These are phyloP conservation scores for Cucumis hystrix DNA, from an alignment of 306 rosid species.

Conservation along the genomic window DNA sequence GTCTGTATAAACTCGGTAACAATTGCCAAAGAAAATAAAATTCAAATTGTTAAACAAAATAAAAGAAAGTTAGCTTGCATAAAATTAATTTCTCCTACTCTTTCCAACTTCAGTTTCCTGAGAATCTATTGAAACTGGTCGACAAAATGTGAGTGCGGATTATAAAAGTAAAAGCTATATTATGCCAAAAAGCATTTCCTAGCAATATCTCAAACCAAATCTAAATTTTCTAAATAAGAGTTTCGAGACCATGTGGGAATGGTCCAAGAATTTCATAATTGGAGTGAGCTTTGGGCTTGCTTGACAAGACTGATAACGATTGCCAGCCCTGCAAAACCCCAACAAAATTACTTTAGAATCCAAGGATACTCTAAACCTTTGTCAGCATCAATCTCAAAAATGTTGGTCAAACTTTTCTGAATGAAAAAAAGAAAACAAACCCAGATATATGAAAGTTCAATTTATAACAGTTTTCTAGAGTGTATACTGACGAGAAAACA, in stretches of 20 bases:
- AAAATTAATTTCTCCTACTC: too few species aligned
- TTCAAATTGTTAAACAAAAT: too few species aligned
- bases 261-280: conserved; percentile 18
- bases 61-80: too few species aligned
- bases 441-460: background rate
- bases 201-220: conserved; percentile 2
- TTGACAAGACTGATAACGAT: conserved; percentile 23
- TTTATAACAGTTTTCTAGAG: background rate
- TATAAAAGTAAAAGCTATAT: too few species aligned
- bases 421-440: background rate
- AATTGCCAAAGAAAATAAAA: too few species aligned
- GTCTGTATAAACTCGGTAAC: too few species aligned
- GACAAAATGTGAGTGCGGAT: too few species aligned
- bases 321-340: conserved; percentile 57
- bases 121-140: too few species aligned
- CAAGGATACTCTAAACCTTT: background rate
- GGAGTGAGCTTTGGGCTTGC: conserved; percentile 16
- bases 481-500: background rate
- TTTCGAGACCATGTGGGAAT: conserved; percentile 14
- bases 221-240: conserved; percentile 15
- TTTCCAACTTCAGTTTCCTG: too few species aligned
- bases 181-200: too few species aligned
- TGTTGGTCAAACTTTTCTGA: background rate
- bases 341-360: conserved; percentile 25
- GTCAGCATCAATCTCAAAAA: background rate